phyloP scores from a whole-genome alignment of 805 yeast genomes.

The Hanseniaspora taiwanica region DNA sequence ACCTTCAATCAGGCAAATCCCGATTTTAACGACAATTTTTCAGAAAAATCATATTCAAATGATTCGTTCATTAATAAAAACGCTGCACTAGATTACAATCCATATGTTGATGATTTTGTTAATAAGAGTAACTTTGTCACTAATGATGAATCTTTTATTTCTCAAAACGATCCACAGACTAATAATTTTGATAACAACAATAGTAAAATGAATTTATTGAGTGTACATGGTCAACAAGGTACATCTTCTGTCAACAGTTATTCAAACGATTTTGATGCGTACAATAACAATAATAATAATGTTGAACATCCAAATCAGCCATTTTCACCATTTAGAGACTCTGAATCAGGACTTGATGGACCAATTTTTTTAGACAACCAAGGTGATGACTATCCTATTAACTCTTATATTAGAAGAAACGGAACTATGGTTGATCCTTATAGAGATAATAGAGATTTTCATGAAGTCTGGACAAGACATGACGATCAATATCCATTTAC shows the following conservation, averaged over 20 bases:
- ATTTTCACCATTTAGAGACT: constrained; percentile 4
- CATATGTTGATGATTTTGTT: background rate
- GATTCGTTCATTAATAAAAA: background rate
- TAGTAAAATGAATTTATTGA: background rate
- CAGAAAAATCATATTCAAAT: no score
- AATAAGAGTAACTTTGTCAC: background rate
- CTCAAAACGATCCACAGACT: background rate
- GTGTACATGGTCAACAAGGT: no score
- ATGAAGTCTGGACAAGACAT: constrained; percentile 6
- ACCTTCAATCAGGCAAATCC: background rate
- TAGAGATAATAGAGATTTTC: constrained; percentile 6
- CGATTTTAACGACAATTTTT: background rate
- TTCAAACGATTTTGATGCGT: background rate
- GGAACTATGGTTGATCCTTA: constrained; percentile 26
- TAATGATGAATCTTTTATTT: background rate
- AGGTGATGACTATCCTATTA: constrained; percentile 25
- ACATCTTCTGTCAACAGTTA: no score
- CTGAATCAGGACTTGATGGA: constrained; percentile 4
- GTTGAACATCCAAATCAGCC: background rate
- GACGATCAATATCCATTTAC: constrained; percentile 3
- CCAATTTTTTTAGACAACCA: constrained; percentile 14
- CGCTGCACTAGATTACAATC: background rate
- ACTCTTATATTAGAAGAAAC: constrained; percentile 20
- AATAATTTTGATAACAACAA: background rate
- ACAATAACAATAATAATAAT: background rate